A percentile compares a stretch with the other conserved stretches of the same genome.
These are phyloP conservation scores for Cymbopogon flexuosus DNA, from an alignment of 202 grass and related monocot genomes.

Conservation along the genomic window DNA sequence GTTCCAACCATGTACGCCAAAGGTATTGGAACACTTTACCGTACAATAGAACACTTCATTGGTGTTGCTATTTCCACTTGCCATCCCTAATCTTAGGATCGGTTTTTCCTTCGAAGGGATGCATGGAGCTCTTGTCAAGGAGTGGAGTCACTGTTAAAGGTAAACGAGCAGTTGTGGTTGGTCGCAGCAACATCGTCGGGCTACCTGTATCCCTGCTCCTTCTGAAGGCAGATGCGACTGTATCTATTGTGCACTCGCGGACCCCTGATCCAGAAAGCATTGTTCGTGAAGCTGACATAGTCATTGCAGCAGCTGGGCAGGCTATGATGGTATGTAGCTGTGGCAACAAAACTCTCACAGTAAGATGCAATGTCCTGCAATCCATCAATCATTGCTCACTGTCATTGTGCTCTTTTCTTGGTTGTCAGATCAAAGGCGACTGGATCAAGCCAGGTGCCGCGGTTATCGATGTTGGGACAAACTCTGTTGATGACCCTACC, in stretches of 20 bases:
- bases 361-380: background rate
- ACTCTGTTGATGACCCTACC: constrained; percentile 70
- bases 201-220: constrained; percentile 84
- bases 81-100: no score
- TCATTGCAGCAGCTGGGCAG: constrained; percentile 87
- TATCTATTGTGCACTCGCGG: constrained; percentile 77
- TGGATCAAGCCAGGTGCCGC: constrained; percentile 96
- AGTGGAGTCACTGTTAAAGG: constrained; percentile 76
- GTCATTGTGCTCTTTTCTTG: constrained; percentile 2
- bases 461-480: constrained; percentile 77
- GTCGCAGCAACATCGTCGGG: constrained; percentile 92
- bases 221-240: constrained; percentile 86
- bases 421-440: constrained; percentile 79
- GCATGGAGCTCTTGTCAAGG: constrained; percentile 76
- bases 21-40: no score
- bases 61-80: no score
- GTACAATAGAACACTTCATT: no score
- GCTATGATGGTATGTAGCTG: constrained; percentile 69
- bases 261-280: constrained; percentile 64
- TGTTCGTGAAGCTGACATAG: constrained; percentile 68
- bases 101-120: constrained; percentile 49
- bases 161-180: constrained; percentile 82
- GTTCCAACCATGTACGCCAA: no score
- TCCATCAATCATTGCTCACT: background rate
- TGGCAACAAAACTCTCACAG: background rate